Percentiles rank a stretch among this genome's conserved stretches.
phyloP scores from a whole-genome alignment of 108 stramenopile genomes.

The Seminavis robusta region DNA sequence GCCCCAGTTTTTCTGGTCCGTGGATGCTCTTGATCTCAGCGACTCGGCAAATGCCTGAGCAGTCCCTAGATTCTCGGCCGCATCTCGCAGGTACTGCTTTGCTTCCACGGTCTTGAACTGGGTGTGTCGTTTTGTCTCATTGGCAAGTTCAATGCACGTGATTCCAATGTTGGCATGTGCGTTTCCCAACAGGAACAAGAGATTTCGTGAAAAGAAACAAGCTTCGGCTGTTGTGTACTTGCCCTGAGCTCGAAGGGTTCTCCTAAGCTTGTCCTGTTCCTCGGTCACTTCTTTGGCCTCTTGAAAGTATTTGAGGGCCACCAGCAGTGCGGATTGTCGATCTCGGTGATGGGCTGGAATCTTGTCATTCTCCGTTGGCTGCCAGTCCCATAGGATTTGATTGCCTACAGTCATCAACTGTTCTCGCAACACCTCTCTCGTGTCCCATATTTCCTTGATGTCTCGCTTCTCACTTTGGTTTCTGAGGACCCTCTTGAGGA shows the following conservation, averaged over 20 bases:
- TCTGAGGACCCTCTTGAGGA: conserved; percentile 15
- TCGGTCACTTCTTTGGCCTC: conserved; percentile 23
- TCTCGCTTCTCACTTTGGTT: conserved; percentile 8
- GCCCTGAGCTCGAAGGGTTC: too few species aligned
- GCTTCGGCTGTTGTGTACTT: conserved; percentile 13
- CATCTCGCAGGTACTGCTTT: background rate
- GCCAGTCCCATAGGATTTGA: conserved; percentile 23
- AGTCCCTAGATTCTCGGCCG: background rate
- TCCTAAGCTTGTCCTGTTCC: too few species aligned
- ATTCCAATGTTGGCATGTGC: conserved; percentile 40
- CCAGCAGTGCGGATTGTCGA: background rate
- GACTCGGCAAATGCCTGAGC: background rate
- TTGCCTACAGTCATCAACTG: conserved; percentile 40
- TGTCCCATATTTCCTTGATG: conserved; percentile 50
- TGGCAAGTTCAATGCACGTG: conserved; percentile 4
- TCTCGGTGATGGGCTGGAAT: too few species aligned
- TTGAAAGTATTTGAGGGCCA: conserved; percentile 24
- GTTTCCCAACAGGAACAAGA: conserved; percentile 30
- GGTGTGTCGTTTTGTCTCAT: background rate
- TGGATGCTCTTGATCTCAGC: too few species aligned
- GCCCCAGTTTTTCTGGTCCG: too few species aligned
- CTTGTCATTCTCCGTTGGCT: too few species aligned
- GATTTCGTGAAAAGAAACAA: conserved; percentile 13
- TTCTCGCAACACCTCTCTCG: conserved; percentile 42
- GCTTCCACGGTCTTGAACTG: background rate